These are phyloP conservation scores for Linnemannia elongata DNA, from an alignment of 192 early-diverging fungal species.

Conservation along the genomic window DNA sequence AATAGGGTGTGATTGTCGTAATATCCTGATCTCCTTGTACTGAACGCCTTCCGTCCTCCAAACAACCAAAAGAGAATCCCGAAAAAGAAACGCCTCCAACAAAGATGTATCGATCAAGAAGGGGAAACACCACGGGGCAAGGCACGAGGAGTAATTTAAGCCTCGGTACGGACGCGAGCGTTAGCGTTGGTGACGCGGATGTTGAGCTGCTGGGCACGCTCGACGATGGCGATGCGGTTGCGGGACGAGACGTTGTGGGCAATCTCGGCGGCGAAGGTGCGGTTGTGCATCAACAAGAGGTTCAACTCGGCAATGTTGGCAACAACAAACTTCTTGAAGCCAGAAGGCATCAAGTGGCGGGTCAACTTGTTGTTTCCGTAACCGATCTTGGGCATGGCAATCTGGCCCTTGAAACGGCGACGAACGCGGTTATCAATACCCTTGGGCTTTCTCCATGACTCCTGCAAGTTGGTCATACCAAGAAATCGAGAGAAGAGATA, in stretches of 20 bases:
- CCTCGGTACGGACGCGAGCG: conserved; percentile 82
- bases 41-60: neutral
- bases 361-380: conserved; percentile 97
- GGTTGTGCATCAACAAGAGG: conserved; percentile 98
- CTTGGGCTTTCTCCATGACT: conserved; percentile 99
- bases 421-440: conserved; percentile 99
- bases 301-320: conserved; percentile 92
- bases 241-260: conserved; percentile 94
- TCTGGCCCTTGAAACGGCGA: conserved; percentile 95
- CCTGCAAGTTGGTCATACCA: conserved; percentile 60
- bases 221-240: conserved; percentile 91
- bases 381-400: conserved; percentile 98
- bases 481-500: neutral
- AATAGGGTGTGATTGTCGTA: neutral
- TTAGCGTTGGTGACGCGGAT: conserved; percentile 95
- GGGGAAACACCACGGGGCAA: neutral
- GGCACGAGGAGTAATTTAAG: conserved; percentile 63
- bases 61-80: neutral
- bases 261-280: conserved; percentile 97
- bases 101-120: neutral
- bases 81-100: neutral
- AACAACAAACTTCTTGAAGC: conserved; percentile 98
- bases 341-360: conserved; percentile 94
- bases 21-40: neutral
- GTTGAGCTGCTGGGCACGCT: conserved; percentile 93